A percentile compares a stretch with the other conserved stretches of the same genome.
phyloP scores from a whole-genome alignment of 495 filamentous ascomycete genomes.

The Neurospora tetrasperma region DNA sequence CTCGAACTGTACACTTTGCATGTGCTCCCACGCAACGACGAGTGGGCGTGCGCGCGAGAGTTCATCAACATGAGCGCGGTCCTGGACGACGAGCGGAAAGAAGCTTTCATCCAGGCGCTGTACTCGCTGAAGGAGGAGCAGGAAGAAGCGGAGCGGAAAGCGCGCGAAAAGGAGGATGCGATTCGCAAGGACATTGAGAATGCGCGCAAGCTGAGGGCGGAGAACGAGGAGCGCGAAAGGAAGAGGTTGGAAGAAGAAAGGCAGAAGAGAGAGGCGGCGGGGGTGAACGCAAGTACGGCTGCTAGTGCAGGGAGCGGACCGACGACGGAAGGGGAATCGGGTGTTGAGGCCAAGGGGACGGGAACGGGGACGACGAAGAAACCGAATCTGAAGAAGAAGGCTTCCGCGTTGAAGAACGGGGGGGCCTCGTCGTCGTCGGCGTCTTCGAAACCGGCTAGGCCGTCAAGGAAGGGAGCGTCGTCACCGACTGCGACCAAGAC shows the following conservation, averaged over 20 bases:
- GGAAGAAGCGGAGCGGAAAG: constrained; percentile 49
- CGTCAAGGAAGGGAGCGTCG: constrained; percentile 28
- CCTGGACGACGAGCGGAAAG: constrained; percentile 84
- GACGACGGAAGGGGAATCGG: constrained; percentile 4
- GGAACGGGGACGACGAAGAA: background rate
- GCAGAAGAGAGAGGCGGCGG: constrained; percentile 23
- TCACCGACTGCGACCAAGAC: constrained; percentile 19
- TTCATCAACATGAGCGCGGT: constrained; percentile 78
- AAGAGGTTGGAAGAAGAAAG: constrained; percentile 36
- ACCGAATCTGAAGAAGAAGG: background rate
- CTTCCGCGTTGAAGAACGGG: constrained; percentile 1
- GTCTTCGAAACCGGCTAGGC: constrained; percentile 36
- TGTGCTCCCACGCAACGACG: constrained; percentile 76
- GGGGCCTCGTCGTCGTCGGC: background rate
- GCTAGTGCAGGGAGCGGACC: background rate
- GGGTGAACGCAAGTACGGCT: constrained; percentile 11
- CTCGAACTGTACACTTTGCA: constrained; percentile 91
- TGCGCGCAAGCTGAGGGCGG: constrained; percentile 34
- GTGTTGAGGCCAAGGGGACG: background rate
- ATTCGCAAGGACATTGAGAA: constrained; percentile 53
- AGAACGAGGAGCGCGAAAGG: constrained; percentile 45
- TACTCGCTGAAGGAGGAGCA: constrained; percentile 68
- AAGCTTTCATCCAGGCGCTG: constrained; percentile 66
- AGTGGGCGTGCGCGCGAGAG: constrained; percentile 89
- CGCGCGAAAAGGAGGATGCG: constrained; percentile 52